These are phyloP conservation scores for Ceratocystiopsis sp. DNA, from an alignment of 2,329 filamentous ascomycete genomes.

Conservation along the genomic window DNA sequence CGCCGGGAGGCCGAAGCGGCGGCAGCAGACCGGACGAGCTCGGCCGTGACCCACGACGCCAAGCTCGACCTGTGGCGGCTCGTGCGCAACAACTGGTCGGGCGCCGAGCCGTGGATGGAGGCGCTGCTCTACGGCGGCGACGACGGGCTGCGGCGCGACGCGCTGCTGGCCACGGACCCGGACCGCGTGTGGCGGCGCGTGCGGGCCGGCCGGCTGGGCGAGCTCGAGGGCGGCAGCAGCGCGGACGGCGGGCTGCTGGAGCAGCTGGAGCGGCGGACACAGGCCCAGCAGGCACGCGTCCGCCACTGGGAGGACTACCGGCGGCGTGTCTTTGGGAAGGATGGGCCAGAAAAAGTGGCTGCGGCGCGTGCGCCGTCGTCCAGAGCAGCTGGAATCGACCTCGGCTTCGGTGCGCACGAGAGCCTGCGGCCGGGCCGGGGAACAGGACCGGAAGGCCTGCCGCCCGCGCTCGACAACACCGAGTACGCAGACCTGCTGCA, in stretches of 20 bases:
- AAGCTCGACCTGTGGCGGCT: conserved; percentile 37
- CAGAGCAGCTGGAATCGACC: conserved; percentile 24
- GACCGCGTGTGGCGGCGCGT: conserved; percentile 55
- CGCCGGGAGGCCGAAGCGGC: conserved; percentile 27
- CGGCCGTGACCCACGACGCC: conserved; percentile 22
- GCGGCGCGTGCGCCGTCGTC: conserved; percentile 10
- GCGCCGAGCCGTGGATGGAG: conserved; percentile 57
- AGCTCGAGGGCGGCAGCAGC: conserved; percentile 30
- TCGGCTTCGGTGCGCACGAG: conserved; percentile 37
- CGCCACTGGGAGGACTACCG: conserved; percentile 58
- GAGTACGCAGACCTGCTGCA: conserved; percentile 29
- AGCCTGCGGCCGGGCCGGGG: conserved; percentile 23
- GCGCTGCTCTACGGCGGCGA: conserved; percentile 51
- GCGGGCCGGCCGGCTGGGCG: conserved; percentile 36
- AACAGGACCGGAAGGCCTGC: conserved; percentile 14
- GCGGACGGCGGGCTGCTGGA: conserved; percentile 39
- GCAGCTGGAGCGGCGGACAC: conserved; percentile 52
- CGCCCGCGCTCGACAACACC: background rate
- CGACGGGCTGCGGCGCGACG: conserved; percentile 26
- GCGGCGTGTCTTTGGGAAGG: conserved; percentile 23
- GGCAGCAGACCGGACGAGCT: conserved; percentile 10
- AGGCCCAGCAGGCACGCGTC: conserved; percentile 49
- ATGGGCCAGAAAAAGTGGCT: conserved; percentile 8
- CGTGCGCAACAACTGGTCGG: conserved; percentile 61
- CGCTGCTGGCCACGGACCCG: conserved; percentile 49